Evolutionary conservation across 2,329 filamentous ascomycete genomes (phyloP).

Genomic region (Trichoderma koningiopsis): DNA sequence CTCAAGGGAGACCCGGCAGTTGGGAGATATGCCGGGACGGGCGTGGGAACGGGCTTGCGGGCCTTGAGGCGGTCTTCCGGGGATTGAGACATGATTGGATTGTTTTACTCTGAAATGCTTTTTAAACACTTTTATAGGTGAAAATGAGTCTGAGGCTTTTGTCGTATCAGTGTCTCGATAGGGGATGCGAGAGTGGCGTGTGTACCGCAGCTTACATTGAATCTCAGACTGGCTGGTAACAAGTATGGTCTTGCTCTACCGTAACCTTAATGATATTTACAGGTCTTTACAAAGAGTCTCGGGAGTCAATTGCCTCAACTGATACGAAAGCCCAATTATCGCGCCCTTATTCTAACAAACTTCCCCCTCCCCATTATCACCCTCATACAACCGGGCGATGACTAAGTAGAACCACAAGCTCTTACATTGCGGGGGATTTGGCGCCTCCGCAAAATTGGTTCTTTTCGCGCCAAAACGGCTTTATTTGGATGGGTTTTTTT

Average conservation of each 20-base stretch:
- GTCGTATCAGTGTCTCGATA: not conserved
- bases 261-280: not conserved
- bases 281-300: not conserved
- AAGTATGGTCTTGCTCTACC: not conserved
- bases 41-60: conserved; percentile 49
- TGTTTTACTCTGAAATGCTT: no score
- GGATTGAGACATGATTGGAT: conserved; percentile 26
- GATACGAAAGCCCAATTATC: not conserved
- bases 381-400: not conserved
- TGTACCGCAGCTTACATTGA: not conserved
- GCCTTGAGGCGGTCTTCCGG: conserved; percentile 45
- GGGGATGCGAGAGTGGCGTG: not conserved
- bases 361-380: not conserved
- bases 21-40: conserved; percentile 53
- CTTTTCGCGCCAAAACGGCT: not conserved
- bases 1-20: conserved; percentile 46
- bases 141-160: not conserved
- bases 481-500: not conserved
- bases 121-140: no score
- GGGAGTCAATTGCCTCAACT: not conserved
- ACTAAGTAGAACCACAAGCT: not conserved
- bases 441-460: conserved; percentile 2
- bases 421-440: conserved; percentile 7
- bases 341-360: not conserved
- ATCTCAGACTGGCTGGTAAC: not conserved